phyloP scores from a whole-genome alignment of 2,329 filamentous ascomycete genomes.

The Chalaropsis ovoidea region DNA sequence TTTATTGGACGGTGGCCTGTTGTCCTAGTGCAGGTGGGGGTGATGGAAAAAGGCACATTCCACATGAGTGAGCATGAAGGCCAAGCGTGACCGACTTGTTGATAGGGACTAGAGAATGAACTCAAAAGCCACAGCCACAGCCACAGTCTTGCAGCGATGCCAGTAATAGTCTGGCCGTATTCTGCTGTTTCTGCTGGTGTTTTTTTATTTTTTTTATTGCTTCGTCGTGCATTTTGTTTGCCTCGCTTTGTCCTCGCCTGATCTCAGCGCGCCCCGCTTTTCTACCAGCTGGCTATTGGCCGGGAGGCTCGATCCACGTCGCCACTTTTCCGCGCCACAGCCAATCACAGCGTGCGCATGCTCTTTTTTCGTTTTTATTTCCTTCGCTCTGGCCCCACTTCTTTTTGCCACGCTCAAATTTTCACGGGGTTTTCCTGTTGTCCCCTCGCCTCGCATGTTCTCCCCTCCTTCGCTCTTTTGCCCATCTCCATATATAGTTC shows the following conservation, averaged over 20 bases:
- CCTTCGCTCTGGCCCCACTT: no score
- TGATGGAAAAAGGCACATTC: no score
- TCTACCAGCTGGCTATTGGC: constrained; percentile 14
- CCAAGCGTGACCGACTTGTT: no score
- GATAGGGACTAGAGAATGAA: no score
- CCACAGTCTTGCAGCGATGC: no score
- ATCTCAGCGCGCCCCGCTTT: constrained; percentile 11
- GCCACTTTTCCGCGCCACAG: not conserved
- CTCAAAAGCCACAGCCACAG: no score
- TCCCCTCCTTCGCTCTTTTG: not conserved
- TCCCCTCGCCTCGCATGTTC: not conserved
- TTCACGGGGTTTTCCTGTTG: not conserved
- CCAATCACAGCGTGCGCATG: constrained; percentile 2
- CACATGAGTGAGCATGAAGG: no score
- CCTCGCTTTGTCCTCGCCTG: constrained; percentile 12
- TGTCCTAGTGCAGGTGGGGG: no score
- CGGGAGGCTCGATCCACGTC: not conserved
- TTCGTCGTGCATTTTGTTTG: not conserved
- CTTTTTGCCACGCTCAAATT: constrained; percentile 1
- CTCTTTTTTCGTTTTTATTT: no score
- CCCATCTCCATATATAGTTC: constrained; percentile 28
- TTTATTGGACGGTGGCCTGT: no score
- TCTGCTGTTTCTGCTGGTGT: not conserved
- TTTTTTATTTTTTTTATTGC: not conserved
- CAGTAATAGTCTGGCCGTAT: not conserved